phyloP scores from a whole-genome alignment of 106 monocot species.

The Iris macrosiphon region DNA sequence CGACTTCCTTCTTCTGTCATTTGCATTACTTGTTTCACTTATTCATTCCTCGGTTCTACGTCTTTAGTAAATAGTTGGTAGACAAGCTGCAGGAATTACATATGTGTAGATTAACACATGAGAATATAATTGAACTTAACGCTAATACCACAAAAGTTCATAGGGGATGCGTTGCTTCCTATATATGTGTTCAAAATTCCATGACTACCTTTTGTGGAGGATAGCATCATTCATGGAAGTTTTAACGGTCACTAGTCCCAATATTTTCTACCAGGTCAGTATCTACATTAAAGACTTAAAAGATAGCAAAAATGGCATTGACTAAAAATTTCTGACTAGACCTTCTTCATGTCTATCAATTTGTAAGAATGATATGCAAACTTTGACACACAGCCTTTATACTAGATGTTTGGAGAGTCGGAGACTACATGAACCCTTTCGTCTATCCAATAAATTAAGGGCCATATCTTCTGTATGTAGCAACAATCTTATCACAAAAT shows the following conservation, averaged over 20 bases:
- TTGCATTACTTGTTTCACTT: constrained; percentile 99
- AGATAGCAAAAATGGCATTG: no score
- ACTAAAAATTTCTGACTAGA: no score
- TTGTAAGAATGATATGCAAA: no score
- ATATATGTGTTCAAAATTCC: background rate
- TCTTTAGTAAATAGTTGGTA: constrained; percentile 93
- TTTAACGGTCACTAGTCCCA: background rate
- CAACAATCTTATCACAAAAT: no score
- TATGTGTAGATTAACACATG: background rate
- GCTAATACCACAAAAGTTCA: background rate
- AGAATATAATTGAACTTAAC: background rate
- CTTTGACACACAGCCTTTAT: background rate
- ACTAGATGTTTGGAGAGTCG: background rate
- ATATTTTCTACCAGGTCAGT: background rate
- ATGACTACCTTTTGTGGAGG: background rate
- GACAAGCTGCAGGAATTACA: constrained; percentile 64
- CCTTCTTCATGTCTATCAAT: no score
- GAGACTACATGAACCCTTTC: background rate
- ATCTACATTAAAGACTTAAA: no score
- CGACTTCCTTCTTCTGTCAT: constrained; percentile 96
- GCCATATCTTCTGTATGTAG: no score
- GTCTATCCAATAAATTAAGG: background rate
- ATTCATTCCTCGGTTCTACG: constrained; percentile 85
- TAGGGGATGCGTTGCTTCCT: no score
- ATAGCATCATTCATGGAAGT: background rate